Evolutionary conservation across 1,139 yeast species (phyloP).

Genomic region (Yamadazyma taylorii): DNA sequence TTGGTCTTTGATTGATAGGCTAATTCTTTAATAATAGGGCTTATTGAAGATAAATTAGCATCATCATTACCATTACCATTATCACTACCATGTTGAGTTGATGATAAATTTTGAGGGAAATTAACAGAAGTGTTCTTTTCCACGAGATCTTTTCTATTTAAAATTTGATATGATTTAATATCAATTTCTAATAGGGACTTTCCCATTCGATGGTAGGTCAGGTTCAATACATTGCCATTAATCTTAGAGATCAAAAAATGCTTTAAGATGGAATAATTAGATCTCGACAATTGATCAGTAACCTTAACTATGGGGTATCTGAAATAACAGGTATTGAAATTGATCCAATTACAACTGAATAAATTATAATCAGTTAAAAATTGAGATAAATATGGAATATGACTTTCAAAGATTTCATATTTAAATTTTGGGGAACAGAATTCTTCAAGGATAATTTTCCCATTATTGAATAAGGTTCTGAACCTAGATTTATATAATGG

Average conservation of each 20-base stretch:
- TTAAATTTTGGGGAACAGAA: constrained; percentile 11
- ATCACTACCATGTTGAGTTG: background rate
- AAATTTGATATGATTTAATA: constrained; percentile 54
- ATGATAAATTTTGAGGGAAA: constrained; percentile 34
- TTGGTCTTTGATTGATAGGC: constrained; percentile 49
- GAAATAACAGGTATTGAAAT: constrained; percentile 33
- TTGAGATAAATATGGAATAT: constrained; percentile 74
- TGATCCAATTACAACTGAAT: constrained; percentile 81
- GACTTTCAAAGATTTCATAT: constrained; percentile 60
- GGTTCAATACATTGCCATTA: constrained; percentile 25
- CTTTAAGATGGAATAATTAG: constrained; percentile 11
- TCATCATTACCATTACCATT: too few relatives aligned
- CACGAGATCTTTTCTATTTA: constrained; percentile 49
- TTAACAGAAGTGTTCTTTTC: constrained; percentile 52
- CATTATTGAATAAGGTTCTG: constrained; percentile 59
- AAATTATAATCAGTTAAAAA: constrained; percentile 81
- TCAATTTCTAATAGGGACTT: constrained; percentile 70
- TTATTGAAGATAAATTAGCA: constrained; percentile 56
- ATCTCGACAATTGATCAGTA: background rate
- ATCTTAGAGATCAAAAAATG: constrained; percentile 20
- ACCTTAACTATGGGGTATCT: constrained; percentile 37
- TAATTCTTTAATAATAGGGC: constrained; percentile 63
- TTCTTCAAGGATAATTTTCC: constrained; percentile 28
- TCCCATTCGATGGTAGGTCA: constrained; percentile 52
- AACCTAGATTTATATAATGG: constrained; percentile 62